A percentile compares a stretch with the other conserved stretches of the same genome.
phyloP scores from a whole-genome alignment of 768 basidiomycete genomes.

The Paxillus involutus region DNA sequence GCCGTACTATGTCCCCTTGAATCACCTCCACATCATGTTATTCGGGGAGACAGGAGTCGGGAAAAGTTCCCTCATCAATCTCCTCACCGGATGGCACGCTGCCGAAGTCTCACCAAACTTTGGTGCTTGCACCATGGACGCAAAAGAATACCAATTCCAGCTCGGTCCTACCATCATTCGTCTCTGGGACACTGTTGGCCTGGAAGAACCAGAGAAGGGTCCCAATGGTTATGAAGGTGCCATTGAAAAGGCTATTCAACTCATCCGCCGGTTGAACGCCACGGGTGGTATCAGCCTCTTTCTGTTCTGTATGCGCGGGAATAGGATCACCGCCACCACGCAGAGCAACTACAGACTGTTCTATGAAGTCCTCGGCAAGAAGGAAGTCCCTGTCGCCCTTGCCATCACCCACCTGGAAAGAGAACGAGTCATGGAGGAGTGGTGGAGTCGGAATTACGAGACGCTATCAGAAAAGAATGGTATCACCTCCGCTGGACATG shows the following conservation, averaged over 20 bases:
- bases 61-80: conserved; percentile 11
- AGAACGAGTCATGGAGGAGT: conserved; percentile 17
- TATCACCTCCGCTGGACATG: conserved; percentile 7
- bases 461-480: conserved; percentile 4
- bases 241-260: too few species aligned
- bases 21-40: too few species aligned
- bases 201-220: too few species aligned
- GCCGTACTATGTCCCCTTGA: too few species aligned
- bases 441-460: conserved; percentile 15
- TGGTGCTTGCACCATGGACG: conserved; percentile 31
- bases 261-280: too few species aligned
- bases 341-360: too few species aligned
- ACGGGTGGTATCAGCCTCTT: conserved; percentile 36
- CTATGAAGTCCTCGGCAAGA: too few species aligned
- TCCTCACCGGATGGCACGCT: not conserved
- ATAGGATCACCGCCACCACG: conserved; percentile 29
- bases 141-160: conserved; percentile 12
- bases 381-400: conserved; percentile 33
- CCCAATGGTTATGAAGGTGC: too few species aligned
- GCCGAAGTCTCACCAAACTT: conserved; percentile 5
- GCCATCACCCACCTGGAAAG: conserved; percentile 34
- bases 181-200: conserved; percentile 27
- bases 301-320: conserved; percentile 32
- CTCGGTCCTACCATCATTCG: conserved; percentile 3
- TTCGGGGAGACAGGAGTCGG: too few species aligned